These are phyloP conservation scores for Calonectria leucothoes DNA, from an alignment of 2,329 filamentous ascomycete genomes.

Conservation along the genomic window DNA sequence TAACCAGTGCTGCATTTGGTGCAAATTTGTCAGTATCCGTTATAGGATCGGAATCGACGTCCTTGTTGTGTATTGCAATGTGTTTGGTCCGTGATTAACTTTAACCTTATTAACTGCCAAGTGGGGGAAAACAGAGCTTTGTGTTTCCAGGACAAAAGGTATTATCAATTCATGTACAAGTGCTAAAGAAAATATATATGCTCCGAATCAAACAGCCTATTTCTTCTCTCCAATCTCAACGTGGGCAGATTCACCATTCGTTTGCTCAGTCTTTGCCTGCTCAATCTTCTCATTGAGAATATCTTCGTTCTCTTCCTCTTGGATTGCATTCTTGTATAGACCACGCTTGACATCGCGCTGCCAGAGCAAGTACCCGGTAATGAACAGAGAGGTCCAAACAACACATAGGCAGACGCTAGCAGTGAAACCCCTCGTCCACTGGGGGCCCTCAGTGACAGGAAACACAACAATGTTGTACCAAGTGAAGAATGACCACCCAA, in stretches of 20 bases:
- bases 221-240: background rate
- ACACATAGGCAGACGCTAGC: constrained; percentile 38
- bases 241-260: background rate
- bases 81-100: background rate
- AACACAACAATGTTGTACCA: constrained; percentile 39
- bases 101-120: background rate
- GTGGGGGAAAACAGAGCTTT: background rate
- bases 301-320: constrained; percentile 39
- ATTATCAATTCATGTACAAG: background rate
- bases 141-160: background rate
- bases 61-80: too few species aligned
- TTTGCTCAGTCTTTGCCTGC: background rate
- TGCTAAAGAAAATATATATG: background rate
- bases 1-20: too few species aligned
- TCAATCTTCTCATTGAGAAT: constrained; percentile 32
- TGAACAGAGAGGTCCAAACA: constrained; percentile 45
- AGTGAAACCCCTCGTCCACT: constrained; percentile 39
- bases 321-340: constrained; percentile 32
- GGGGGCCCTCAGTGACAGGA: constrained; percentile 30
- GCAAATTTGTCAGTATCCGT: too few species aligned
- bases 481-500: constrained; percentile 39
- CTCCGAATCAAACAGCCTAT: background rate
- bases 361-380: constrained; percentile 46
- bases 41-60: too few species aligned
- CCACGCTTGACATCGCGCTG: constrained; percentile 41